These are phyloP conservation scores for Sporobolomyces pararoseus DNA, from an alignment of 768 basidiomycete species.

Conservation along the genomic window DNA sequence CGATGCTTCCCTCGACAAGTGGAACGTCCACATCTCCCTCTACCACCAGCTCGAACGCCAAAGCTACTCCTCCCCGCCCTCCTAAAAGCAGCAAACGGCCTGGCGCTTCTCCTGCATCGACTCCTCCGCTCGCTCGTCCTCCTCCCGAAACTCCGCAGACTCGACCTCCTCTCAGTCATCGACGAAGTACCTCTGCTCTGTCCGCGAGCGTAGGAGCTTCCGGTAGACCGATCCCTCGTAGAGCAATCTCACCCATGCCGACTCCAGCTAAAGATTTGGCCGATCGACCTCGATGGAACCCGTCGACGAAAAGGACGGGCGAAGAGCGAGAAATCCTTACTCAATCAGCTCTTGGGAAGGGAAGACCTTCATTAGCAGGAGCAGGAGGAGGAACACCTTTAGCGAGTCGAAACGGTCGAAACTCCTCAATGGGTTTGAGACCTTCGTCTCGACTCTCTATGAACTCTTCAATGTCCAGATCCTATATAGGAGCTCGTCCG, in stretches of 20 bases:
- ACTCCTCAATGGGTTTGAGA: slow-evolving; percentile 15
- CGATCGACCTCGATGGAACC: slow-evolving; percentile 36
- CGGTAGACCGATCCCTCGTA: neutral
- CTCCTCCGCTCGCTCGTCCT: too few relatives aligned
- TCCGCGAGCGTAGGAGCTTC: slow-evolving; percentile 2
- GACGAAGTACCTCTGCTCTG: neutral
- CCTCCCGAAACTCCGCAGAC: slow-evolving; percentile 12
- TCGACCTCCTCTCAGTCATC: slow-evolving; percentile 6
- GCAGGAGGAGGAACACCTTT: slow-evolving; percentile 7
- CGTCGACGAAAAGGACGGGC: slow-evolving; percentile 28
- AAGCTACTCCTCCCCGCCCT: slow-evolving; percentile 14
- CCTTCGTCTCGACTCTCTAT: slow-evolving; percentile 25
- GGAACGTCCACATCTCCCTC: neutral
- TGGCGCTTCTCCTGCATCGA: neutral
- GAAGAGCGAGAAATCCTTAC: slow-evolving; percentile 1
- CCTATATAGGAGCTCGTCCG: slow-evolving; percentile 18
- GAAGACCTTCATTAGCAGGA: slow-evolving; percentile 1
- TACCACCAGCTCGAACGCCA: neutral
- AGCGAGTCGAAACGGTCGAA: slow-evolving; percentile 2
- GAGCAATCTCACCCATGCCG: slow-evolving; percentile 14
- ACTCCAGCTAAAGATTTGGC: neutral
- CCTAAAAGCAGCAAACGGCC: slow-evolving; percentile 26
- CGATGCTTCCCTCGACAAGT: neutral
- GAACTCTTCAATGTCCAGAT: slow-evolving; percentile 24
- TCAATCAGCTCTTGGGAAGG: slow-evolving; percentile 11